Conservation (phyloP, 495 filamentous ascomycete genomes). For the Pyronema domesticum region DNA sequence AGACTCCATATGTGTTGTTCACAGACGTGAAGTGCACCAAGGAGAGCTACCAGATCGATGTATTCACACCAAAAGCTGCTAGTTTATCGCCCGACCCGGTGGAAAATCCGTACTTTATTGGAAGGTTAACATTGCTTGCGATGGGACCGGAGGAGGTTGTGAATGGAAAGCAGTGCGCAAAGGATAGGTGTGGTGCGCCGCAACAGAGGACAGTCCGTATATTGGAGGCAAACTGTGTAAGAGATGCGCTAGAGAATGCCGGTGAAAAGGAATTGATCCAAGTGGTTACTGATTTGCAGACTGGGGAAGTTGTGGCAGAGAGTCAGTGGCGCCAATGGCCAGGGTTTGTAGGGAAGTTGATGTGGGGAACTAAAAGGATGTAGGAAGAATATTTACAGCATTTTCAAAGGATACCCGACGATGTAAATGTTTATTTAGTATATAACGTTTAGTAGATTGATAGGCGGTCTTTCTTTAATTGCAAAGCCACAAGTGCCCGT, state of each 20-base stretch:
- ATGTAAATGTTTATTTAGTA: too few species aligned
- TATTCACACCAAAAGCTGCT: constrained; percentile 2
- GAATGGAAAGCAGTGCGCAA: not conserved
- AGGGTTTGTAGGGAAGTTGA: constrained; percentile 8
- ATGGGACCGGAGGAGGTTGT: constrained; percentile 4
- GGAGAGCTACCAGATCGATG: constrained; percentile 11
- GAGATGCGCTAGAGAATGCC: not conserved
- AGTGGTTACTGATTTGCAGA: not conserved
- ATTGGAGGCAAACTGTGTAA: not conserved
- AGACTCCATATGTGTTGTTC: constrained; percentile 5
- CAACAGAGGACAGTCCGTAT: not conserved
- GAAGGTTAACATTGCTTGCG: constrained; percentile 6
- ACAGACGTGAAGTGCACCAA: constrained; percentile 2
- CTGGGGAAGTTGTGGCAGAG: constrained; percentile 9
- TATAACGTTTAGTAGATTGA: too few species aligned
- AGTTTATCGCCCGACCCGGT: not conserved
- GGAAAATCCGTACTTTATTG: constrained; percentile 6
- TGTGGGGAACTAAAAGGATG: constrained; percentile 3
- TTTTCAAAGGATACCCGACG: too few species aligned
- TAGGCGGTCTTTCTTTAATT: too few species aligned
- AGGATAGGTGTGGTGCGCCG: not conserved
- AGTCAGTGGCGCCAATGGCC: constrained; percentile 13
- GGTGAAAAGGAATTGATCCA: constrained; percentile 3
- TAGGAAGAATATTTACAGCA: too few species aligned
- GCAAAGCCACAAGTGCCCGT: too few species aligned